A percentile compares a stretch with the other conserved stretches of the same genome.
Evolutionary conservation across 176 grass and related monocot genomes (phyloP).

Genomic region (Hsuehochloa calcarea): DNA sequence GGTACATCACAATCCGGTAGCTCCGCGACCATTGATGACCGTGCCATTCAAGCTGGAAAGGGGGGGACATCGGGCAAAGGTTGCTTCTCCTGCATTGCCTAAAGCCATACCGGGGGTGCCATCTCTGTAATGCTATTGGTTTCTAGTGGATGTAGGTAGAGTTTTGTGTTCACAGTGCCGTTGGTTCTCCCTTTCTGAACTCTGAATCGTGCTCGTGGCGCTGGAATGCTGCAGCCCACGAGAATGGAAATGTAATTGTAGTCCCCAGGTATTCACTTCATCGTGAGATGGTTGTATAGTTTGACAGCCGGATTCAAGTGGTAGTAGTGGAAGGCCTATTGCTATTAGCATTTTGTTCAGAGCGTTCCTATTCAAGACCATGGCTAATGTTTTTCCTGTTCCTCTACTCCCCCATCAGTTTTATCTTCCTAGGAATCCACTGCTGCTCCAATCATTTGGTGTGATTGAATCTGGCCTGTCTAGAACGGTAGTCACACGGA

Average conservation of each 20-base stretch:
- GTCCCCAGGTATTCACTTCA: neutral
- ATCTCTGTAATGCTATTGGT: conserved; percentile 23
- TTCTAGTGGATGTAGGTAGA: conserved; percentile 35
- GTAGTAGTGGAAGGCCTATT: conserved; percentile 2
- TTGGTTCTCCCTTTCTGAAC: conserved; percentile 22
- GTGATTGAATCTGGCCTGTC: neutral
- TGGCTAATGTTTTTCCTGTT: neutral
- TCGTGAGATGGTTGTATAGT: conserved; percentile 40
- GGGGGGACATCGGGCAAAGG: neutral
- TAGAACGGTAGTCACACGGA: too few relatives aligned
- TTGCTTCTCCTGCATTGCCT: conserved; percentile 33
- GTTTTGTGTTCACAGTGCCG: conserved; percentile 10
- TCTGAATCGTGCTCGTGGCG: neutral
- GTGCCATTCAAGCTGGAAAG: conserved; percentile 29
- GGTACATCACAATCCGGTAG: conserved; percentile 93
- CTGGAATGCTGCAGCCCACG: conserved; percentile 13
- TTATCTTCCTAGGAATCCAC: neutral
- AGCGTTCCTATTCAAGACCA: neutral
- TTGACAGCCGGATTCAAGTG: conserved; percentile 26
- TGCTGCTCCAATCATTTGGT: neutral
- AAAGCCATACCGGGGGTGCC: neutral
- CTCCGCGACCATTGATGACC: neutral
- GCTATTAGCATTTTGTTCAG: neutral
- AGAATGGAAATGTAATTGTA: conserved; percentile 29
- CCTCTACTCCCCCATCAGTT: neutral